Evolutionary conservation across 2,329 filamentous ascomycete species (phyloP).

Genomic region (Xylariaceae sp.): DNA sequence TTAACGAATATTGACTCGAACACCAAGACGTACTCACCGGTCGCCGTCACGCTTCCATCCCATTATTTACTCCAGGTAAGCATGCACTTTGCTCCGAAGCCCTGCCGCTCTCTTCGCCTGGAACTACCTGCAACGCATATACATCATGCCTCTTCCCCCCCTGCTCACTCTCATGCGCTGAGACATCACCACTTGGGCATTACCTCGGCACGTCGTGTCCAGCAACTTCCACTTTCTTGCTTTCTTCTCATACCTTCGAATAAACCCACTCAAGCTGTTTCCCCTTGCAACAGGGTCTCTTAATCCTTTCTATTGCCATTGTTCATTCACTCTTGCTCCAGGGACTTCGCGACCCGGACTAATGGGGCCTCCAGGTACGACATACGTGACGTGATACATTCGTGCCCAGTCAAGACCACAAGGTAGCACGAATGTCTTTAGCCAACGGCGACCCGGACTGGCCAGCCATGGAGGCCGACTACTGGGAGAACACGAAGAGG

Average conservation of each 20-base stretch:
- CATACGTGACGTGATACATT: conserved; percentile 8
- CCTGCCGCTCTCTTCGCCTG: neutral
- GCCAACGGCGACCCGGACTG: conserved; percentile 23
- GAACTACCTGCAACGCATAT: neutral
- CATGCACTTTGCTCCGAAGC: neutral
- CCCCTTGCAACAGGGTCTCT: neutral
- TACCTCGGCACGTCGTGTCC: neutral
- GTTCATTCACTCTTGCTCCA: neutral
- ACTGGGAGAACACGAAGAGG: conserved; percentile 23
- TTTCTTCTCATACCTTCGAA: neutral
- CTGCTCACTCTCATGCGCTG: neutral
- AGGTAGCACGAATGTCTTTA: conserved; percentile 22
- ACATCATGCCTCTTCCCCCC: neutral
- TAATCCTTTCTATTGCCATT: neutral
- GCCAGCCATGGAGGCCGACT: conserved; percentile 23
- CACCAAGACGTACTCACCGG: neutral
- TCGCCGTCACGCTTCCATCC: neutral
- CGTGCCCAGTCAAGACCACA: conserved; percentile 5
- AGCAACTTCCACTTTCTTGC: neutral
- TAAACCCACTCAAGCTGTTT: neutral
- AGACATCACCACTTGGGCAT: neutral
- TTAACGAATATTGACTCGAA: neutral
- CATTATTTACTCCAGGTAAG: neutral
- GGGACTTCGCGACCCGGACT: neutral
- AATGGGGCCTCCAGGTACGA: conserved; percentile 11